Base-by-base conservation (phyloP, 495 filamentous ascomycete genomes). In the Penicillium ucsense region DNA sequence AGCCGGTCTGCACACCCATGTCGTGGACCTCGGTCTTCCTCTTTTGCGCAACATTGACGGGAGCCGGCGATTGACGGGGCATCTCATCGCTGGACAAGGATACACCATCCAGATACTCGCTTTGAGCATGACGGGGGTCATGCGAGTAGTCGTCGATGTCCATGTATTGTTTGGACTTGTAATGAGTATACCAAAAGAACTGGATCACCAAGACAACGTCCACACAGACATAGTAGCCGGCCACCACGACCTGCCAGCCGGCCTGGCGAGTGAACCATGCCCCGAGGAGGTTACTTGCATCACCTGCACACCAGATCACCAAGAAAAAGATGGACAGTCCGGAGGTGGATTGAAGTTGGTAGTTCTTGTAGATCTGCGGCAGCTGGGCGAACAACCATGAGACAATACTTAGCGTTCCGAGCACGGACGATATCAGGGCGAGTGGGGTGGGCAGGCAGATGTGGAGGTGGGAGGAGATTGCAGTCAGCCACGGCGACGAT, bases 301-400 rank as follows among this genome's bases (percentile, higher is more conserved):
- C 84, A 30, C 84, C 84, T 4, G 82, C 59, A 46, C 82, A 73
- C 84, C 84, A 88, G 58, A 84, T 81, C 2, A 78, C 65, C 35
- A 88, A 62, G 55, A 88, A 88, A 48, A 78, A 84, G 45, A 83
- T 71, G 3, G 80, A 84, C 36, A 88, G 59, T 4, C 84, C 84
- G 5, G 82, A 80, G 0, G 82, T 85, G 3, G 82, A 85, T 49
- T 79, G 67, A 6, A 84, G 55, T 40, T 71, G 71, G 52, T 78
- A 79, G 59, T 88, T 88, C 68, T 84, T 85, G 63, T 76, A 81
- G 38, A 88, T 83, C 54, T 88, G 84, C 3, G 84, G 84, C 12
- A 87, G 64, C 60, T 87, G 84, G 30, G 84, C 84, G 56, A 85
- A 88, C n/a, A 88, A 69, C 84, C 84, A 88, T 42, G 84, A 79